Evolutionary conservation across 139 green algal species (phyloP).

Genomic region (Zygnema circumcarinatum): DNA sequence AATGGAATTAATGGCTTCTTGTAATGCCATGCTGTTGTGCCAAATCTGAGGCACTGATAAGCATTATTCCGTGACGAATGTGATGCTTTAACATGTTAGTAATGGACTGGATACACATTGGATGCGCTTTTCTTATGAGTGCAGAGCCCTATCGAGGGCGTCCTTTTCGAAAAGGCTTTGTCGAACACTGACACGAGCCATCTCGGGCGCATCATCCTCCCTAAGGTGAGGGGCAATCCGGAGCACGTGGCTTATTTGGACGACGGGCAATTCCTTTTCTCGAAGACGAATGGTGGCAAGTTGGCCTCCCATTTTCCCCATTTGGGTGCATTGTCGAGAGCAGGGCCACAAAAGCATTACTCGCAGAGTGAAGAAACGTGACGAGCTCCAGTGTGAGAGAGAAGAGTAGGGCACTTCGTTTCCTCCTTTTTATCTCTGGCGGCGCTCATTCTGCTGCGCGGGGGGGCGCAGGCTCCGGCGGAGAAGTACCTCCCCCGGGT

Average conservation of each 20-base stretch:
- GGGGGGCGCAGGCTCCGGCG: conserved; percentile 4
- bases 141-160: conserved; percentile 6
- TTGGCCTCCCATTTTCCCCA: background rate
- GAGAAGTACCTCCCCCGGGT: conserved; percentile 36
- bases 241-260: background rate
- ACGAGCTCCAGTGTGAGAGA: background rate
- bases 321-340: background rate
- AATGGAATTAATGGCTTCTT: too few relatives aligned
- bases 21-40: too few relatives aligned
- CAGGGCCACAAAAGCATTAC: background rate
- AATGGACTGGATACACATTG: too few relatives aligned
- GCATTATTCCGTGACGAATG: too few relatives aligned
- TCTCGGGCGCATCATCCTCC: conserved; percentile 45
- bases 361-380: background rate
- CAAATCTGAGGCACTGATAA: too few relatives aligned
- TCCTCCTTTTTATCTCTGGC: background rate
- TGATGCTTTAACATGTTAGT: too few relatives aligned
- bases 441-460: background rate
- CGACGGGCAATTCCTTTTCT: background rate
- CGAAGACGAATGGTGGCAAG: background rate
- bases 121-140: background rate
- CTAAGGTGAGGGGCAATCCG: conserved; percentile 24
- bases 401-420: background rate
- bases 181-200: conserved; percentile 43
- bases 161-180: conserved; percentile 49